phyloP scores from a whole-genome alignment of 73 alveolate genomes.

The Tetrahymena borealis region DNA sequence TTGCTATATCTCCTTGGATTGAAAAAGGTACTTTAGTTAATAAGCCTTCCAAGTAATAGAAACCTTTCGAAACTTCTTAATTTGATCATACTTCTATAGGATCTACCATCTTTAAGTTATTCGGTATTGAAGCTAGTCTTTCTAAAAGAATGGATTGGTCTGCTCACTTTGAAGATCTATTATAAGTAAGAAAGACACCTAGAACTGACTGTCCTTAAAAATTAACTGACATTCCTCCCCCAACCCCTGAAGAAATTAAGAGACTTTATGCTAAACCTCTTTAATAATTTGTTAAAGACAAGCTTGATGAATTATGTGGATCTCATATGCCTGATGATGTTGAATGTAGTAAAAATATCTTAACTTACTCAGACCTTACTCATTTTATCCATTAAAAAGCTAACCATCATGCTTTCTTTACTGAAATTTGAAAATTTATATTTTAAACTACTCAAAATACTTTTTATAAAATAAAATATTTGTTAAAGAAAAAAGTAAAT shows the following conservation, averaged over 20 bases:
- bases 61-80: neutral
- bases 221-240: slow-evolving; percentile 5
- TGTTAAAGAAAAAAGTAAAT: too few relatives aligned
- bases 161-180: neutral
- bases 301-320: neutral
- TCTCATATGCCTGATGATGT: neutral
- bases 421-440: too few relatives aligned
- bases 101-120: neutral
- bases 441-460: too few relatives aligned
- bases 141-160: neutral
- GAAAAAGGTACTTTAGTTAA: neutral
- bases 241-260: neutral
- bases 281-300: neutral
- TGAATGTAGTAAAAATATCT: neutral
- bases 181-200: neutral
- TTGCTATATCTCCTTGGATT: neutral
- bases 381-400: too few relatives aligned
- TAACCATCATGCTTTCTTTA: too few relatives aligned
- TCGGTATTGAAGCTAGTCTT: neutral
- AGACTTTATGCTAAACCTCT: neutral
- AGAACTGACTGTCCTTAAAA: slow-evolving; percentile 4
- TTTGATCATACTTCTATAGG: neutral
- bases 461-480: too few relatives aligned
- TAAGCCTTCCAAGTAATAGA: neutral
- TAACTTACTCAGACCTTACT: neutral